Evolutionary conservation across 2,329 filamentous ascomycete species (phyloP).

Genomic region (Juglanconis oblonga): DNA sequence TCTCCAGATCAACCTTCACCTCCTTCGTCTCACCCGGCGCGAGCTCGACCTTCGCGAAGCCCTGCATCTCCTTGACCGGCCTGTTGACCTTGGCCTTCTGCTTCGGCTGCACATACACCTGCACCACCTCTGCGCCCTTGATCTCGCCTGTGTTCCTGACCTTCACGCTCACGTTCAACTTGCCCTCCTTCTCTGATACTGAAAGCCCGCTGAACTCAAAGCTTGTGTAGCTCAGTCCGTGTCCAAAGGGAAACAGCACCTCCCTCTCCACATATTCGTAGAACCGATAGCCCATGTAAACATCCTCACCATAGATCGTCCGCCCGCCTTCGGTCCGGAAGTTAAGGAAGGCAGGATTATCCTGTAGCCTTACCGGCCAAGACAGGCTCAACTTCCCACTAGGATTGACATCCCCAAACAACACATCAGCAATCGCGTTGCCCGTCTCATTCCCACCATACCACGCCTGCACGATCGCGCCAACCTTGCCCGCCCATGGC

Average conservation of each 20-base stretch:
- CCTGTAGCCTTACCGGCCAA: conserved; percentile 60
- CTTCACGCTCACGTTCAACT: conserved; percentile 46
- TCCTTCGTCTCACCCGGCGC: conserved; percentile 56
- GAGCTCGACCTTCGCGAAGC: conserved; percentile 62
- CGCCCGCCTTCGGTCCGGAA: conserved; percentile 62
- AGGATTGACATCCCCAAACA: conserved; percentile 73
- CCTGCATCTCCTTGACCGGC: conserved; percentile 62
- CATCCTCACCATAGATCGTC: conserved; percentile 68
- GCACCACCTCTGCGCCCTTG: conserved; percentile 53
- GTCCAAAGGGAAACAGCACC: conserved; percentile 28
- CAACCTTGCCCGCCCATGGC: conserved; percentile 61
- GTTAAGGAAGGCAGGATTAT: conserved; percentile 69
- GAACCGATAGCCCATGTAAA: conserved; percentile 71
- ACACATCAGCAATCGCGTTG: conserved; percentile 74
- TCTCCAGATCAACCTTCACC: conserved; percentile 54
- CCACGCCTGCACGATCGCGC: conserved; percentile 72
- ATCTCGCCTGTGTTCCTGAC: conserved; percentile 60
- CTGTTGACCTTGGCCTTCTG: conserved; percentile 50
- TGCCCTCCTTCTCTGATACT: conserved; percentile 44
- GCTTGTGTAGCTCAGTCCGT: conserved; percentile 26
- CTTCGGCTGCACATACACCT: conserved; percentile 56
- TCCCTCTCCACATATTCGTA: conserved; percentile 54
- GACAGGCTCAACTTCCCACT: conserved; percentile 64
- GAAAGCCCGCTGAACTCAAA: conserved; percentile 45
- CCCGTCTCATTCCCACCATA: conserved; percentile 86